Evolutionary conservation across 108 stramenopile genomes (phyloP), one percentile per base, ranked within the genome.

Genomic region (Fragilariopsis cylindrus): DNA sequence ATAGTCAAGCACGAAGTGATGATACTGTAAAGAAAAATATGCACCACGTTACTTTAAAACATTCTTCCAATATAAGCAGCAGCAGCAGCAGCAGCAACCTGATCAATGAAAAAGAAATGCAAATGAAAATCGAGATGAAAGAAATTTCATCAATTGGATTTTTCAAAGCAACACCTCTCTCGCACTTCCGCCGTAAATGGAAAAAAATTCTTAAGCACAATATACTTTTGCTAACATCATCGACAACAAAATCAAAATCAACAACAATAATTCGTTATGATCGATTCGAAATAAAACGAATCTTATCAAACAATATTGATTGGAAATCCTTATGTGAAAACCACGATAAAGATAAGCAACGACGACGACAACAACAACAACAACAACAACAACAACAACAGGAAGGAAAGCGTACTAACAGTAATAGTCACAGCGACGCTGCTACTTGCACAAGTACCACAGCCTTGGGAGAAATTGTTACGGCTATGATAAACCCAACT

Each of bases 281-380:
- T 11, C 62, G 43, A 45, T 45, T 7, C 44, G 40, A 63, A 63
- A 63, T 63, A 43, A 63, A n/a, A 63, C 11, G 7, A 43, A 3
- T 41, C 7, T 12, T 63, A 15, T 45, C 62, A 11, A 63, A 63
- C 62, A 45, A 63, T 11, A 45, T 63, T n/a, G 62, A 63, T 43
- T 63, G 62, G 62, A 63, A 63, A 40, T 11, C 42, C 19, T n/a
- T 63, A 0, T 63, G 62, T n/a, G 43, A 63, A 43, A 3, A 63
- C n/a, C 62, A 63, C 62, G 62, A 63, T 45, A 63, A 63, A 9
- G 44, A 43, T 11, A 9, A 63, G 11, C 46, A 13, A 9, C 43
- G 46, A 15, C 50, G 9, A 12, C 50, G 1, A 13, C 9, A 45
- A 13, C 62, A 44, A 45, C 9, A 58, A 8, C 19, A 30, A 58